Evolutionary conservation across 768 basidiomycete species (phyloP).

Genomic region (Mycena polygramma): DNA sequence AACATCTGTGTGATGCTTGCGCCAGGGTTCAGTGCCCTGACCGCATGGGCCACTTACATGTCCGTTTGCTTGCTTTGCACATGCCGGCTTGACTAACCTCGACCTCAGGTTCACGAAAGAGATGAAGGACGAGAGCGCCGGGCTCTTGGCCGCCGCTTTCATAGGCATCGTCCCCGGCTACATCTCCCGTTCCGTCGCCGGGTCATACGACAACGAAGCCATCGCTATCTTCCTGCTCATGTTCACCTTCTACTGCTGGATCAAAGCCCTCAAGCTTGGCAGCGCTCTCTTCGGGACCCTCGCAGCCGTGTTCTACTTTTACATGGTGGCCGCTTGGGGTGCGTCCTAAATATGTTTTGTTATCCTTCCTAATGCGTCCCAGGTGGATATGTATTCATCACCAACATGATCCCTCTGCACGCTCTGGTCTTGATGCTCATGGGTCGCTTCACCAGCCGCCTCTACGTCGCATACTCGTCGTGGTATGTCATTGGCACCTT

Average conservation of each 20-base stretch:
- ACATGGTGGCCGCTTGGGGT: slow-evolving; percentile 99
- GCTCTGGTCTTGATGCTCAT: slow-evolving; percentile 95
- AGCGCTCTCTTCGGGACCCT: slow-evolving; percentile 92
- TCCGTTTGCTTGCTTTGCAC: slow-evolving; percentile 51
- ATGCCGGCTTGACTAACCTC: slow-evolving; percentile 9
- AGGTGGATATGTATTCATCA: slow-evolving; percentile 99
- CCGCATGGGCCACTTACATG: slow-evolving; percentile 98
- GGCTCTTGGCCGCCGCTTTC: slow-evolving; percentile 96
- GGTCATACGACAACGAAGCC: slow-evolving; percentile 99
- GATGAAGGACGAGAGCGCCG: slow-evolving; percentile 95
- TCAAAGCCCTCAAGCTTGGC: slow-evolving; percentile 94
- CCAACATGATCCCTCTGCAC: slow-evolving; percentile 99
- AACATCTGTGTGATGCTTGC: slow-evolving; percentile 98
- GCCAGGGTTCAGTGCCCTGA: slow-evolving; percentile 96
- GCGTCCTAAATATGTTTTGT: slow-evolving; percentile 39
- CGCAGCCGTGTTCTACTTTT: slow-evolving; percentile 97
- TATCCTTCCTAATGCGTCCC: slow-evolving; percentile 2
- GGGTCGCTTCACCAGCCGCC: slow-evolving; percentile 92
- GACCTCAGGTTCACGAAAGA: slow-evolving; percentile 90
- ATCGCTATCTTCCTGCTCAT: slow-evolving; percentile 99
- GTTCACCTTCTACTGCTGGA: slow-evolving; percentile 99
- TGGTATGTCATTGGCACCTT: slow-evolving; percentile 99
- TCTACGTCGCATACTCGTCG: slow-evolving; percentile 95
- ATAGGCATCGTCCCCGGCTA: slow-evolving; percentile 99
- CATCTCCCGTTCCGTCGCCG: slow-evolving; percentile 98